Base-by-base conservation (phyloP, 805 yeast genomes). In the Kluyveromyces aestuarii region DNA sequence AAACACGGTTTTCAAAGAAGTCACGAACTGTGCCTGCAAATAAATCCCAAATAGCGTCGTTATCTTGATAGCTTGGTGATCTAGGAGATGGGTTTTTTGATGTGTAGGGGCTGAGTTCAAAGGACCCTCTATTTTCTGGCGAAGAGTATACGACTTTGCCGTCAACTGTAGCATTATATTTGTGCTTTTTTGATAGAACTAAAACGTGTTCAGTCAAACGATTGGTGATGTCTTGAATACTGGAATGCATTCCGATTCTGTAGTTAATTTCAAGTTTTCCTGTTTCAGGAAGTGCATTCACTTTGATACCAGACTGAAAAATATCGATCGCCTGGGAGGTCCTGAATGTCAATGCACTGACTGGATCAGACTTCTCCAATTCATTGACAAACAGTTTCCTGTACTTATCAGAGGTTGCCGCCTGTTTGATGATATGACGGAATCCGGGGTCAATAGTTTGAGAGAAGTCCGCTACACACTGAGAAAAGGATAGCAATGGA, bases 221-320 rank as follows among this genome's bases (percentile, higher is more conserved):
- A 16, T 68, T 66, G 19, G 61, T 50, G 9, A 70, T 72, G 14
- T 66, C 70, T 1, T 63, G 62, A 2, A 72, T 66, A 27, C 69
- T 62, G 16, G 77, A 68, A 51, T 78, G 84, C 42, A 76, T 63
- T n/a, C 76, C 72, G 50, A 82, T 69, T 54, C 88, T 68, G 57
- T 81, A 81, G 65, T 84, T 82, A 45, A 80, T 69, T 17, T 68
- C 57, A n/a, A 77, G 65, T 35, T 63, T 59, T 6, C 74, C 77
- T 33, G 69, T 61, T 56, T 82, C 87, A 2, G 89, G 88, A 45
- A 83, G 66, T 0, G 88, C 84, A 58, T 83, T 83, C 37, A 78
- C 69, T 65, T 83, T 83, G 50, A 76, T 73, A 33, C 89, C 90
- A 19, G 87, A 87, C 9, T 63, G 55, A 50, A 84, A 68, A 17